Percentiles rank a stretch among this genome's conserved stretches.
Conservation (phyloP, 1,284 basidiomycete genomes). For the Malassezia nana region DNA sequence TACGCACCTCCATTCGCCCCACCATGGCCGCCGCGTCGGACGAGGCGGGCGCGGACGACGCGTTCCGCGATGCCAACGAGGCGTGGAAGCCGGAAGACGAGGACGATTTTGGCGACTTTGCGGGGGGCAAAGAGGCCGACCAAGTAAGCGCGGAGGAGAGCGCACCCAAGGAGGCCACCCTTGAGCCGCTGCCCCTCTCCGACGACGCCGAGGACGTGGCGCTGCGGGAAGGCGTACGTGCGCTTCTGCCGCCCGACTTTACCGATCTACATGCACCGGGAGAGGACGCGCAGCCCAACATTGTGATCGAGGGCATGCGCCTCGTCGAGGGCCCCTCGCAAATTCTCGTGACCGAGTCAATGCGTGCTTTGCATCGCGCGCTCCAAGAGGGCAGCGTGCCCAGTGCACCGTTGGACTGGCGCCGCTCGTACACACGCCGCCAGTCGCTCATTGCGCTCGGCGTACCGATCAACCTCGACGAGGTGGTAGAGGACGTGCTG, state of each 20-base stretch:
- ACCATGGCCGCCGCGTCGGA: no score
- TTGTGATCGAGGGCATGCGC: conserved; percentile 20
- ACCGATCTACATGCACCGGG: background rate
- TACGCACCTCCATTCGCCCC: conserved; percentile 6
- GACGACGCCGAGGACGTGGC: background rate
- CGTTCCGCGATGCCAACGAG: background rate
- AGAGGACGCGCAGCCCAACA: background rate
- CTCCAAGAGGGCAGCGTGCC: conserved; percentile 20
- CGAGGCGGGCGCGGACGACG: background rate
- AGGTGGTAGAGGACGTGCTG: conserved; percentile 22
- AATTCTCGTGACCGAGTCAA: conserved; percentile 23
- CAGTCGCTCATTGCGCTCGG: conserved; percentile 42
- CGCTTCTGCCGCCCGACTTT: conserved; percentile 7
- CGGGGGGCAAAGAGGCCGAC: conserved; percentile 17
- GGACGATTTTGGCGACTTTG: conserved; percentile 40
- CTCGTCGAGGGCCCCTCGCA: conserved; percentile 33
- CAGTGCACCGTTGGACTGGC: conserved; percentile 36
- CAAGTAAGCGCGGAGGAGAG: background rate
- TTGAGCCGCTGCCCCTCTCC: background rate
- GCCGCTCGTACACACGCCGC: conserved; percentile 34
- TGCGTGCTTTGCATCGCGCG: conserved; percentile 15
- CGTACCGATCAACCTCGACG: conserved; percentile 43
- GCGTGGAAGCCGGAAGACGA: conserved; percentile 12
- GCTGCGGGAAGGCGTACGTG: background rate
- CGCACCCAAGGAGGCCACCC: background rate